Percentiles rank a stretch among this genome's conserved stretches.
Conservation (phyloP, 352 stramenopile species). For the Globisporangium cederbergense region DNA sequence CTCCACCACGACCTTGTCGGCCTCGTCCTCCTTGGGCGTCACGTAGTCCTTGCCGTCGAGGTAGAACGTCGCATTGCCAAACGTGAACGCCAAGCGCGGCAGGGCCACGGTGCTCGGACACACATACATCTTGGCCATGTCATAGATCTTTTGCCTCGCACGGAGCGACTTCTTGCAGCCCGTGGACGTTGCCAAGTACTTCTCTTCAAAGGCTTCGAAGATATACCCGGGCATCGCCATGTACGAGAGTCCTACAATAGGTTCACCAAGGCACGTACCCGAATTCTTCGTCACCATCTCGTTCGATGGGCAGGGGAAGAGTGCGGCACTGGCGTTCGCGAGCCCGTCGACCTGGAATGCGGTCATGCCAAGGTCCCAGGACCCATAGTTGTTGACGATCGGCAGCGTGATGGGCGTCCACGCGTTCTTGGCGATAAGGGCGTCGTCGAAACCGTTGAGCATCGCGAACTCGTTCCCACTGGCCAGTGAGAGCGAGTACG, state of each 20-base stretch:
- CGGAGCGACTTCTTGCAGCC: not conserved
- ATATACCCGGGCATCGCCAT: not conserved
- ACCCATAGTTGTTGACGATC: not conserved
- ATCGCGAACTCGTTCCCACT: not conserved
- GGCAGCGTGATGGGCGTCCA: not conserved
- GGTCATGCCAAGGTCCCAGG: not conserved
- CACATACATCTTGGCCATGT: not conserved
- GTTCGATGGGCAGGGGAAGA: not conserved
- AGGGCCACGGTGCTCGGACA: not conserved
- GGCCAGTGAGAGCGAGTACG: not conserved
- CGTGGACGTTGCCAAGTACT: not conserved
- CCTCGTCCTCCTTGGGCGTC: not conserved
- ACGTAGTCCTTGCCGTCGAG: not conserved
- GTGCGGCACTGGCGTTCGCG: not conserved
- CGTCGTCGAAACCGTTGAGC: constrained; percentile 4
- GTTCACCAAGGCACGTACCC: not conserved
- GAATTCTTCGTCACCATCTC: not conserved
- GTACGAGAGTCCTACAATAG: not conserved
- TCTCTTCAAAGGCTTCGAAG: not conserved
- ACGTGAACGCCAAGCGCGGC: constrained; percentile 5
- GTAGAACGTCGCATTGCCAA: constrained; percentile 8
- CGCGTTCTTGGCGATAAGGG: not conserved
- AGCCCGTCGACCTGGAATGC: constrained; percentile 1
- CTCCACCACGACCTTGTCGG: not conserved
- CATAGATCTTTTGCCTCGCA: not conserved